Conservation (phyloP, 768 basidiomycete genomes). For the Neoboletus subvelutipes region DNA sequence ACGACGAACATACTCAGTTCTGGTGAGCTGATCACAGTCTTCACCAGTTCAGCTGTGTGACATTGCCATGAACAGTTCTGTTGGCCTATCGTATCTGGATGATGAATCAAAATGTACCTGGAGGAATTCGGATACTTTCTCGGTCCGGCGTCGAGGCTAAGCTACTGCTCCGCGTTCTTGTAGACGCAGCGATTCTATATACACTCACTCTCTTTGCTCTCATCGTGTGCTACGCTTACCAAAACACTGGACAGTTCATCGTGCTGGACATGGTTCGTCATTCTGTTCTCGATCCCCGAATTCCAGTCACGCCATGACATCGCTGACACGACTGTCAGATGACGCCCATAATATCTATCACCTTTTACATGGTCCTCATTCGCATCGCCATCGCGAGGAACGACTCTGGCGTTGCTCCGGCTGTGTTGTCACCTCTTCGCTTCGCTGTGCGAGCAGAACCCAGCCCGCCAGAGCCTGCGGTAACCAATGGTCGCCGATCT, state of each 20-base stretch:
- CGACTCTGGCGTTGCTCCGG: not conserved
- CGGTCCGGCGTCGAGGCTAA: constrained; percentile 2
- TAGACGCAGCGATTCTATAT: constrained; percentile 19
- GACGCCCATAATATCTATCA: constrained; percentile 22
- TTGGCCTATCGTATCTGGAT: constrained; percentile 21
- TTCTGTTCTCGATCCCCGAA: not conserved
- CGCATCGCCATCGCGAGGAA: constrained; percentile 20
- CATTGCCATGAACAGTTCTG: constrained; percentile 3
- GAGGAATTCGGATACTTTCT: constrained; percentile 11
- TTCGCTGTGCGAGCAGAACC: constrained; percentile 9
- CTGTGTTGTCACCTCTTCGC: constrained; percentile 14
- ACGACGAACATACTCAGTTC: constrained; percentile 24
- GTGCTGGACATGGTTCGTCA: constrained; percentile 23
- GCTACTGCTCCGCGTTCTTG: constrained; percentile 15
- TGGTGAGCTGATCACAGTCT: constrained; percentile 2
- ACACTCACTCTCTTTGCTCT: constrained; percentile 12
- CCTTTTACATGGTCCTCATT: constrained; percentile 18
- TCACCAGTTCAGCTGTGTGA: not conserved
- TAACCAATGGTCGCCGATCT: constrained; percentile 9
- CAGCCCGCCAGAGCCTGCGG: constrained; percentile 3
- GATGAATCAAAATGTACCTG: constrained; percentile 4
- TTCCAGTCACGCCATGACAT: not conserved
- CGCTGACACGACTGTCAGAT: constrained; percentile 7
- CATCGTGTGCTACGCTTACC: constrained; percentile 11
- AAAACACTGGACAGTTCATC: constrained; percentile 8